Percentiles rank a stretch among this genome's conserved stretches.
These are phyloP conservation scores for Begonia peltatifolia DNA, from an alignment of 306 rosid species.

Conservation along the genomic window DNA sequence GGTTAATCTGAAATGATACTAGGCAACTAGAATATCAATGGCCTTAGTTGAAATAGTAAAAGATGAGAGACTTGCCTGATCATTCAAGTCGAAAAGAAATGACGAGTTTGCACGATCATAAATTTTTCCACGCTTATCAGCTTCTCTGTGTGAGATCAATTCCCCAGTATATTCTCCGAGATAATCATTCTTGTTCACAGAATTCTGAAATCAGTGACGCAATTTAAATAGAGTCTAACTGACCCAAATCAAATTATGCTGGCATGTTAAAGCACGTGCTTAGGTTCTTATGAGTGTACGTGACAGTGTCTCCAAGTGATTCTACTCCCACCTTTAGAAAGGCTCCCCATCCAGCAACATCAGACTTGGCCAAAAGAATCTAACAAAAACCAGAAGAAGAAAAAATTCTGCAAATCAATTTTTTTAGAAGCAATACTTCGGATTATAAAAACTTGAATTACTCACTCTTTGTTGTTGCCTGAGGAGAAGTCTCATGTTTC, in stretches of 20 bases:
- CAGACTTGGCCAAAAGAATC: conserved; percentile 90
- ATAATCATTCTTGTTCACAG: conserved; percentile 89
- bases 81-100: conserved; percentile 95
- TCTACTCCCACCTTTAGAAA: conserved; percentile 61
- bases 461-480: conserved; percentile 97
- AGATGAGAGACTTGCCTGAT: conserved; percentile 53
- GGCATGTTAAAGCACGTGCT: too few species aligned
- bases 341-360: conserved; percentile 99
- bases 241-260: too few species aligned
- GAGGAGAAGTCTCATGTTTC: conserved; percentile 95
- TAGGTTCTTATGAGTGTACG: too few species aligned
- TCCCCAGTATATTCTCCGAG: conserved; percentile 97
- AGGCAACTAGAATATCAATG: too few species aligned
- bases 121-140: conserved; percentile 93
- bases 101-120: conserved; percentile 97
- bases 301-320: too few species aligned
- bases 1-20: too few species aligned
- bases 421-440: conserved; percentile 6
- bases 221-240: conserved; percentile 19
- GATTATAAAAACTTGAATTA: conserved; percentile 5
- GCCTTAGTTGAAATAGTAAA: background rate
- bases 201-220: conserved; percentile 46
- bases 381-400: conserved; percentile 20
- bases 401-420: conserved; percentile 7
- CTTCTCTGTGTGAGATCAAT: conserved; percentile 89